Evolutionary conservation across 306 rosid genomes (phyloP).

Genomic region (Luffa aegyptiaca): DNA sequence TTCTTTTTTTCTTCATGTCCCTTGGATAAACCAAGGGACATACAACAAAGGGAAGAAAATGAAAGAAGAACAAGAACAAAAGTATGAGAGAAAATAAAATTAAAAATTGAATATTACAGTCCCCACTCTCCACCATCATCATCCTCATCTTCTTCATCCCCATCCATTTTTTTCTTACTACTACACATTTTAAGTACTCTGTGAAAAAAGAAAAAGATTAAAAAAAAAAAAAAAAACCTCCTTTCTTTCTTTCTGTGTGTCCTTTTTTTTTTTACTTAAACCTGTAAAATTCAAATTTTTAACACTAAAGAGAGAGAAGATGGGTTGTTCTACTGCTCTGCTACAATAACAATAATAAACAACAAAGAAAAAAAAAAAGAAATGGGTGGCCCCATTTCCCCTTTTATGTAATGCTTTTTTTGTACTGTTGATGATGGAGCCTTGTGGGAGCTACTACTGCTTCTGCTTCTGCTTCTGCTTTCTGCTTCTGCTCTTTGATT

Average conservation of each 20-base stretch:
- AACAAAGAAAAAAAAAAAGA: slow-evolving; percentile 27
- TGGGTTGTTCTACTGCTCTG: slow-evolving; percentile 19
- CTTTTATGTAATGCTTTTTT: slow-evolving; percentile 59
- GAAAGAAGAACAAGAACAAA: not conserved
- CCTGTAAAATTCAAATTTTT: slow-evolving; percentile 64
- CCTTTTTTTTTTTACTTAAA: slow-evolving; percentile 17
- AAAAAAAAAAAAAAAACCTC: not conserved
- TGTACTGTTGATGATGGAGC: slow-evolving; percentile 41
- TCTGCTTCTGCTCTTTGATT: slow-evolving; percentile 4
- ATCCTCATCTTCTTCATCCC: not conserved
- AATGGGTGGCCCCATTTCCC: slow-evolving; percentile 40
- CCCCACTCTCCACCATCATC: not conserved
- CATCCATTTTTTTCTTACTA: slow-evolving; percentile 27
- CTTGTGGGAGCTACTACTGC: not conserved
- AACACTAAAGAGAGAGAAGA: slow-evolving; percentile 41
- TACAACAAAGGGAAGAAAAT: not conserved
- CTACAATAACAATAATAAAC: slow-evolving; percentile 26
- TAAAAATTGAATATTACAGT: slow-evolving; percentile 27
- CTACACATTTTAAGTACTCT: slow-evolving; percentile 21
- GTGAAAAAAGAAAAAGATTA: not conserved
- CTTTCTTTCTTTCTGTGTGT: slow-evolving; percentile 14
- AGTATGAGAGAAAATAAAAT: not conserved
- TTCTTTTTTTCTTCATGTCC: not conserved
- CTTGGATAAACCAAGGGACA: not conserved
- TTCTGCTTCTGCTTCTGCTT: not conserved